These are phyloP conservation scores for Salix purpurea DNA, from an alignment of 345 rosid species.

Conservation along the genomic window DNA sequence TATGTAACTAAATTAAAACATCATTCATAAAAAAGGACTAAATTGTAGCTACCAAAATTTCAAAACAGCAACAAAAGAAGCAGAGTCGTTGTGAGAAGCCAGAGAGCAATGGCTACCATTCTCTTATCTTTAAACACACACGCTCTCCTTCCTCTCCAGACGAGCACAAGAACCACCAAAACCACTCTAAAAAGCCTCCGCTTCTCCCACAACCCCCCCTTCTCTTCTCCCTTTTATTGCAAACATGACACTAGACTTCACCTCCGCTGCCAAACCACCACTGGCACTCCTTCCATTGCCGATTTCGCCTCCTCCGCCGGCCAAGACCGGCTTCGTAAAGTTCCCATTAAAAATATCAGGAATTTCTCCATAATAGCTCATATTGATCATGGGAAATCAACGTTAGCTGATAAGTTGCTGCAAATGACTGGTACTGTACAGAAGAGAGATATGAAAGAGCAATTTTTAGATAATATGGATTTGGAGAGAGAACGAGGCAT, in stretches of 20 bases:
- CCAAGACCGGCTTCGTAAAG: slow-evolving; percentile 77
- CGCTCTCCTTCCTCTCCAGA: background rate
- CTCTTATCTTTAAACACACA: background rate
- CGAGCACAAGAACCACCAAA: background rate
- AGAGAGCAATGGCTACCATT: background rate
- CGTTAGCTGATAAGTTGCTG: slow-evolving; percentile 93
- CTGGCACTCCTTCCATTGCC: background rate
- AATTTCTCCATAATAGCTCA: slow-evolving; percentile 92
- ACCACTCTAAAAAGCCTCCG: background rate
- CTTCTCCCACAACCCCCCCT: background rate
- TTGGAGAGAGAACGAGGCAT: slow-evolving; percentile 99
- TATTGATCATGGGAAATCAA: slow-evolving; percentile 95
- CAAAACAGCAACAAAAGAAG: background rate
- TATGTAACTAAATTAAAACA: background rate
- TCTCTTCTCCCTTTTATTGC: background rate
- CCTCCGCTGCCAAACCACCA: background rate
- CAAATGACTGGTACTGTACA: slow-evolving; percentile 92
- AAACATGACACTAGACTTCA: slow-evolving; percentile 2
- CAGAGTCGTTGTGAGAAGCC: background rate
- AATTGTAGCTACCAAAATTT: background rate
- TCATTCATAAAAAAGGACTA: background rate
- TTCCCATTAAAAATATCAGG: slow-evolving; percentile 71
- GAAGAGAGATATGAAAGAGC: slow-evolving; percentile 92
- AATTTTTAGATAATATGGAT: slow-evolving; percentile 97
- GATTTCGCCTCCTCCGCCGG: slow-evolving; percentile 44